Base-by-base conservation (phyloP, 1,139 yeast species). In the Yamadazyma dushanensis region DNA sequence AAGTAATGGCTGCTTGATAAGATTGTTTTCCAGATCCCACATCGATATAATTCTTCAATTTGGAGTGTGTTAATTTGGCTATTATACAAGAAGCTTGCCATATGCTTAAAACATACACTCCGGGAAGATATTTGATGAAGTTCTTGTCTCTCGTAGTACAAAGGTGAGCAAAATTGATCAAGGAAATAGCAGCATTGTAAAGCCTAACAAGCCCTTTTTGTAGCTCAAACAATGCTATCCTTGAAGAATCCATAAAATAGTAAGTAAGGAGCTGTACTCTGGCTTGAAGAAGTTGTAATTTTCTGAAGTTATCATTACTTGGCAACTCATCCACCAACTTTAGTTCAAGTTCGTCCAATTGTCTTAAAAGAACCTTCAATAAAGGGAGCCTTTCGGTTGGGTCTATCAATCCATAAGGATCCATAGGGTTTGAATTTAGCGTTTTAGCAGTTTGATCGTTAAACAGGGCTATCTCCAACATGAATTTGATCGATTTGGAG, bases 41-140 rank as follows among this genome's bases (percentile, higher is more conserved):
- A 56, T 90, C 96, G 16, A 92, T 59, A 8, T 78, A 73, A 26
- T 71, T 66, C 25, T 81, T 75, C 51, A 87, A 66, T 1, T 86
- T 74, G 1, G 96, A 87, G 53, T 88, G 90, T 19, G 78, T 76
- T 28, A 92, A 66, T 50, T 86, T 83, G 38, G 86, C 85, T 23
- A 92, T 78, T 29, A 90, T 80, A 51, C 90, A 84, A 1, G 96
- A 80, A 1, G 96, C 85, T 59, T 90, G 97, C 96, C 97, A 89
- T 30, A 89, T 74, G 37, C 81, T 81, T 44, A 87, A 69, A 3
- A 86, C 79, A 57, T 83, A 83, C 4, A 85, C 89, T 35, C 87
- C 89, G 0, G 97, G 97, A 36, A 90, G 70, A 54, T 84, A 88
- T 47, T 75, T 77, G 49, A 89, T 76, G 50, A 88, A 83, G 29